phyloP scores from a whole-genome alignment of 441 rosid genomes.

The Bocquillonia castaneifolia region DNA sequence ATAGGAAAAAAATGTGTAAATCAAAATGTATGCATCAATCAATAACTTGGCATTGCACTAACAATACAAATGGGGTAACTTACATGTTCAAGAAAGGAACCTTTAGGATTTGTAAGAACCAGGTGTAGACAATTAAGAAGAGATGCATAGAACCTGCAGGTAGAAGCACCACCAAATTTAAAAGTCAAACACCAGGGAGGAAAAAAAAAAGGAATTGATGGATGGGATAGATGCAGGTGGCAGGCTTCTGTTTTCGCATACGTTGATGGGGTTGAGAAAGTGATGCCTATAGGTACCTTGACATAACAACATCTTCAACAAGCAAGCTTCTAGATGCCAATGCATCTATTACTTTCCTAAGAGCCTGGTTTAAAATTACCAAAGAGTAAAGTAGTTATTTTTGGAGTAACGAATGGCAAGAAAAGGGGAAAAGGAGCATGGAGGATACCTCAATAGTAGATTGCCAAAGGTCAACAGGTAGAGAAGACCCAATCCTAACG shows the following conservation, averaged over 20 bases:
- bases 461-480: constrained; percentile 56
- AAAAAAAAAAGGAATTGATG: background rate
- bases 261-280: constrained; percentile 14
- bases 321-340: constrained; percentile 53
- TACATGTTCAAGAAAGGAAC: constrained; percentile 75
- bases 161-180: constrained; percentile 11
- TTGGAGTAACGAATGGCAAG: constrained; percentile 10
- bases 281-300: constrained; percentile 42
- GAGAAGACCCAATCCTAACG: constrained; percentile 47
- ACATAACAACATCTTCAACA: constrained; percentile 57
- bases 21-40: background rate
- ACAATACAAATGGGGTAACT: constrained; percentile 26
- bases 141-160: constrained; percentile 67
- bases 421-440: constrained; percentile 14
- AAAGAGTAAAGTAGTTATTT: constrained; percentile 7
- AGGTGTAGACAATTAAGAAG: constrained; percentile 74
- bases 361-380: constrained; percentile 41
- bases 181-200: background rate
- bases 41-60: constrained; percentile 4
- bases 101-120: constrained; percentile 61
- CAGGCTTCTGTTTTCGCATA: background rate
- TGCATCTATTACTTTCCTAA: constrained; percentile 71
- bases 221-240: background rate
- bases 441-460: constrained; percentile 54
- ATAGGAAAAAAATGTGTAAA: background rate